These are phyloP conservation scores for Baorangia bicolor DNA, from an alignment of 768 basidiomycete genomes.

Conservation along the genomic window DNA sequence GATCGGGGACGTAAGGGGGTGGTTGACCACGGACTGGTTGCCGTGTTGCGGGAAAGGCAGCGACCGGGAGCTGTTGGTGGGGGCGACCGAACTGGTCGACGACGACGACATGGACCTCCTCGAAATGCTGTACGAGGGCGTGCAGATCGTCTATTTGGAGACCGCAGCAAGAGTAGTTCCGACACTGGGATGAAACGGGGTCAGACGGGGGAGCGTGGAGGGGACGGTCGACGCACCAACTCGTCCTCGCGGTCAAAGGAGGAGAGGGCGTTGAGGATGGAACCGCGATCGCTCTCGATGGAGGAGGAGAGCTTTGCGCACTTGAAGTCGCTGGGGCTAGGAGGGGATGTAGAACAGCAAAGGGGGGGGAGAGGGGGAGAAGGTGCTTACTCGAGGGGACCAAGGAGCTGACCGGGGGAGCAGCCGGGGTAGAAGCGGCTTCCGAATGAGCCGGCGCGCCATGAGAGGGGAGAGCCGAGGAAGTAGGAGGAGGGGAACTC, in stretches of 20 bases:
- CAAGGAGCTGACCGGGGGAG: slow-evolving; percentile 59
- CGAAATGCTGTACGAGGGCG: slow-evolving; percentile 89
- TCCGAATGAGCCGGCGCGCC: slow-evolving; percentile 65
- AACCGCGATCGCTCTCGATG: slow-evolving; percentile 57
- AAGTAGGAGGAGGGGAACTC: slow-evolving; percentile 62
- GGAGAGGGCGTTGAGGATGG: slow-evolving; percentile 63
- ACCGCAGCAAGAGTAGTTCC: slow-evolving; percentile 90
- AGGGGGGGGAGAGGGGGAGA: background rate
- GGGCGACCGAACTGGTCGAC: slow-evolving; percentile 43
- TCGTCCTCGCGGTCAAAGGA: slow-evolving; percentile 72
- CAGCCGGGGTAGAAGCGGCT: slow-evolving; percentile 62
- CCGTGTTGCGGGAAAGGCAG: slow-evolving; percentile 35
- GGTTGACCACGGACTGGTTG: slow-evolving; percentile 34
- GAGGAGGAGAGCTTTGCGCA: slow-evolving; percentile 50
- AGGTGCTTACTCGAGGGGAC: slow-evolving; percentile 67
- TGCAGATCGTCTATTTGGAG: slow-evolving; percentile 72
- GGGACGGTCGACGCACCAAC: slow-evolving; percentile 44
- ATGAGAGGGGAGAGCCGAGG: slow-evolving; percentile 72
- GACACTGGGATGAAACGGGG: slow-evolving; percentile 48
- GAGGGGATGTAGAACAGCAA: background rate
- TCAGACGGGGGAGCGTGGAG: background rate
- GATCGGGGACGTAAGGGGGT: slow-evolving; percentile 29
- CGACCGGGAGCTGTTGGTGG: slow-evolving; percentile 30
- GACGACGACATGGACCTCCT: slow-evolving; percentile 84
- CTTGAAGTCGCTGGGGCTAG: slow-evolving; percentile 47